phyloP scores from a whole-genome alignment of 345 rosid genomes.

The Rhodamnia rubescens region DNA sequence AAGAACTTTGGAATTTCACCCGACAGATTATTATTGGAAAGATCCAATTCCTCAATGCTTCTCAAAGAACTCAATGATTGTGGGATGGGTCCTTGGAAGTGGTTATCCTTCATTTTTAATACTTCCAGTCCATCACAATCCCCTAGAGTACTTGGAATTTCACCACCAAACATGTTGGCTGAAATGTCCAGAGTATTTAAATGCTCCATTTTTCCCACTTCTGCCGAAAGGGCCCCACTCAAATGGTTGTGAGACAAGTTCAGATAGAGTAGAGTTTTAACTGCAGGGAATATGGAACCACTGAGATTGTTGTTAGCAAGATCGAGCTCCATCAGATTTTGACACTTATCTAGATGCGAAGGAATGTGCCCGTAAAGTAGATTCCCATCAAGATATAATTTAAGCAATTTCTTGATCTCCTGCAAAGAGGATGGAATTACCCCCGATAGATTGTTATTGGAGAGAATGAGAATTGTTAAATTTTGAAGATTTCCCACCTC shows the following conservation, averaged over 20 bases:
- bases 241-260: slow-evolving; percentile 16
- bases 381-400: not conserved
- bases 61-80: slow-evolving; percentile 10
- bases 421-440: slow-evolving; percentile 9
- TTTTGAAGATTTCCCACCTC: slow-evolving; percentile 7
- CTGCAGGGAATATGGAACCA: slow-evolving; percentile 1
- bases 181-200: not conserved
- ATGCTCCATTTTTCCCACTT: slow-evolving; percentile 9
- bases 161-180: slow-evolving; percentile 14
- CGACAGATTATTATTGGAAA: slow-evolving; percentile 24
- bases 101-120: slow-evolving; percentile 7
- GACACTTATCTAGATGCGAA: not conserved
- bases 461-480: not conserved
- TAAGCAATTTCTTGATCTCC: not conserved
- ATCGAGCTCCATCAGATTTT: not conserved
- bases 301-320: slow-evolving; percentile 10
- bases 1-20: slow-evolving; percentile 13
- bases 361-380: slow-evolving; percentile 14
- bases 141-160: slow-evolving; percentile 14
- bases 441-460: slow-evolving; percentile 3
- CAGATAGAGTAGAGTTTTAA: not conserved
- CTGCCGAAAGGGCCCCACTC: slow-evolving; percentile 5
- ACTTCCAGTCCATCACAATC: slow-evolving; percentile 1
- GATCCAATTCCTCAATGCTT: slow-evolving; percentile 17
- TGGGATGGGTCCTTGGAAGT: slow-evolving; percentile 28